Evolutionary conservation across 768 basidiomycete species (phyloP).

Genomic region (Lactifluus hygrophoroides): DNA sequence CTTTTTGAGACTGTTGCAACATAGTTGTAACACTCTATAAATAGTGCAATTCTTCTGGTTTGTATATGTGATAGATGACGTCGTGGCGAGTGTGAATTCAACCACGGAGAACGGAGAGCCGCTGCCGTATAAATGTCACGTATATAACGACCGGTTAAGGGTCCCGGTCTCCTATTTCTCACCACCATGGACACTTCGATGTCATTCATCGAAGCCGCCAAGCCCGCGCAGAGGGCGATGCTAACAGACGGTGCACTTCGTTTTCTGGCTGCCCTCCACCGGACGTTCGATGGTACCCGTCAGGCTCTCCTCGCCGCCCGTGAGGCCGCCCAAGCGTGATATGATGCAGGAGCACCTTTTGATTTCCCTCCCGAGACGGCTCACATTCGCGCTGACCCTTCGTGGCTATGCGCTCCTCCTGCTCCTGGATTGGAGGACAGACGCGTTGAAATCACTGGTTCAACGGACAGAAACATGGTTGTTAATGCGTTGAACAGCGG

Average conservation of each 20-base stretch:
- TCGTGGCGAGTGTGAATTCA: slow-evolving; percentile 20
- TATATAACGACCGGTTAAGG: background rate
- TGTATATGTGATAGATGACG: slow-evolving; percentile 27
- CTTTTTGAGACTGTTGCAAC: no score
- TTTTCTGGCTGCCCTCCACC: slow-evolving; percentile 89
- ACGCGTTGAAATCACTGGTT: slow-evolving; percentile 95
- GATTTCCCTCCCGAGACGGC: slow-evolving; percentile 88
- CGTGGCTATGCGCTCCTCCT: slow-evolving; percentile 89
- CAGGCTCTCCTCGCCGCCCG: slow-evolving; percentile 74
- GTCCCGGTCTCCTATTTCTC: slow-evolving; percentile 7
- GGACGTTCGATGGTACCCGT: slow-evolving; percentile 86
- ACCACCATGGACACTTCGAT: slow-evolving; percentile 43
- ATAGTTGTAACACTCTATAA: no score
- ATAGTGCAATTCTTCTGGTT: no score
- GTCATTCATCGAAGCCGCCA: slow-evolving; percentile 53
- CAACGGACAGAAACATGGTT: slow-evolving; percentile 98
- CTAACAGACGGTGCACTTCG: slow-evolving; percentile 79
- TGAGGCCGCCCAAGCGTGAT: slow-evolving; percentile 65
- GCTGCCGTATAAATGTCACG: slow-evolving; percentile 30
- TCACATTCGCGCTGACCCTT: slow-evolving; percentile 77
- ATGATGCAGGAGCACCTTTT: slow-evolving; percentile 70
- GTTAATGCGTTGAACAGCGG: slow-evolving; percentile 95
- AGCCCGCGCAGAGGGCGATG: slow-evolving; percentile 64
- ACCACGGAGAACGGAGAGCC: slow-evolving; percentile 41
- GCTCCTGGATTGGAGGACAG: slow-evolving; percentile 92